These are phyloP conservation scores for Fusarium euwallaceae DNA, from an alignment of 2,329 filamentous ascomycete genomes.

Conservation along the genomic window DNA sequence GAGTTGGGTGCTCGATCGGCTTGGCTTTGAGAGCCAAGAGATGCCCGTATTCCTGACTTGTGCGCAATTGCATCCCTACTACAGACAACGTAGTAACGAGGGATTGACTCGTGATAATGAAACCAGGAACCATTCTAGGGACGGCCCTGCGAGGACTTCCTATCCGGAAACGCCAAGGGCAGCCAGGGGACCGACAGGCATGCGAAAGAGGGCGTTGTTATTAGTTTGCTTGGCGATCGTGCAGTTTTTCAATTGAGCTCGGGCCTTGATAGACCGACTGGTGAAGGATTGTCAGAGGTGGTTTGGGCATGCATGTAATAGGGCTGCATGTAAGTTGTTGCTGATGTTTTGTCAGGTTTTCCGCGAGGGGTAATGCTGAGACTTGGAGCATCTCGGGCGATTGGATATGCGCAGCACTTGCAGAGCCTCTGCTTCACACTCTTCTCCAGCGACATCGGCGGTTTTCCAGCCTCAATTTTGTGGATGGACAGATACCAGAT, in stretches of 20 bases:
- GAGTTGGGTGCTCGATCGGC: not conserved
- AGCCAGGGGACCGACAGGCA: constrained; percentile 3
- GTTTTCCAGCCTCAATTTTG: not conserved
- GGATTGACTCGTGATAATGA: not conserved
- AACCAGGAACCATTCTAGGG: not conserved
- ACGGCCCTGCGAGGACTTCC: not conserved
- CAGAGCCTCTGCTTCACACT: not conserved
- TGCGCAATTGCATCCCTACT: not conserved
- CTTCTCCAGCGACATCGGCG: not conserved
- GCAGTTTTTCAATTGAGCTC: not conserved
- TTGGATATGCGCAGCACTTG: not conserved
- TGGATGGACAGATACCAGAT: constrained; percentile 1
- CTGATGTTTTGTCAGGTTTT: not conserved
- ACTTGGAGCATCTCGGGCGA: not conserved
- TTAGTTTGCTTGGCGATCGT: constrained; percentile 6
- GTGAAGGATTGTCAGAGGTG: not conserved
- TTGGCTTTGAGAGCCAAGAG: not conserved
- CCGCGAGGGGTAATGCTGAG: not conserved
- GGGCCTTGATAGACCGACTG: not conserved
- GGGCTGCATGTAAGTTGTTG: not conserved
- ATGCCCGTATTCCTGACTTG: not conserved
- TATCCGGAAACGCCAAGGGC: not conserved
- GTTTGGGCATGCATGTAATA: not conserved
- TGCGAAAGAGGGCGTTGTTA: not conserved
- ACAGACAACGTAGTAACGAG: not conserved